Percentiles rank a stretch among this genome's conserved stretches.
Conservation (phyloP, 768 basidiomycete species). For the Collybia sordida region DNA sequence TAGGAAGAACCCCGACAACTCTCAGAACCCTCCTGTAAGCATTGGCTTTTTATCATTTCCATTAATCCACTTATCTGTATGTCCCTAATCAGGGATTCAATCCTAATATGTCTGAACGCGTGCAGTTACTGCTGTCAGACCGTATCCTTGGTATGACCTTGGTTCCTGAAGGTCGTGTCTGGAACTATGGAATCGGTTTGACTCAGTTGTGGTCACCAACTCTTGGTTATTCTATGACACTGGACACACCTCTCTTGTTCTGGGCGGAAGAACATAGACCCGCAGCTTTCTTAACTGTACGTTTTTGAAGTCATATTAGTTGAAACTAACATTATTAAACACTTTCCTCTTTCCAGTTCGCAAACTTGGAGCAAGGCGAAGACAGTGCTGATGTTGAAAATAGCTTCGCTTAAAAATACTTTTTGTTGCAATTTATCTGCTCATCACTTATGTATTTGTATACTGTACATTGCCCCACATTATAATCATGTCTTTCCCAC, state of each 20-base stretch:
- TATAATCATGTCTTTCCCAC: not conserved
- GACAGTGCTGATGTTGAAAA: slow-evolving; percentile 97
- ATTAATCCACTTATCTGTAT: slow-evolving; percentile 1
- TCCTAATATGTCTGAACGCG: slow-evolving; percentile 97
- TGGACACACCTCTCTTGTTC: slow-evolving; percentile 93
- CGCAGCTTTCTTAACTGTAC: slow-evolving; percentile 87
- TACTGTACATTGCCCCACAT: slow-evolving; percentile 9
- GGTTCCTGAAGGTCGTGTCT: slow-evolving; percentile 90
- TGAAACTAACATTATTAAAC: not conserved
- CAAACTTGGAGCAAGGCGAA: slow-evolving; percentile 85
- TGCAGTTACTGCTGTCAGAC: slow-evolving; percentile 90
- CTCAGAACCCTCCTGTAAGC: slow-evolving; percentile 71
- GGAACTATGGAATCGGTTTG: slow-evolving; percentile 96
- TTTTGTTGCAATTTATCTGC: not conserved
- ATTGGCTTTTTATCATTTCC: not conserved
- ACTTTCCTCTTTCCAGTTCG: slow-evolving; percentile 57
- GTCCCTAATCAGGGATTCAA: slow-evolving; percentile 72
- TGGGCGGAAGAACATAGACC: slow-evolving; percentile 97
- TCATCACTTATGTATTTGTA: slow-evolving; percentile 13
- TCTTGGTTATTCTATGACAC: slow-evolving; percentile 75
- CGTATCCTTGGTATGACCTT: slow-evolving; percentile 95
- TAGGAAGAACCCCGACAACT: slow-evolving; percentile 86
- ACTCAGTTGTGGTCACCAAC: slow-evolving; percentile 89
- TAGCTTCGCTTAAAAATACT: slow-evolving; percentile 73
- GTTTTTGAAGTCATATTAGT: slow-evolving; percentile 23